Evolutionary conservation across 371 early-diverging fungal genomes (phyloP), one percentile per base, ranked within the genome.

Genomic region (Mortierella sp.): DNA sequence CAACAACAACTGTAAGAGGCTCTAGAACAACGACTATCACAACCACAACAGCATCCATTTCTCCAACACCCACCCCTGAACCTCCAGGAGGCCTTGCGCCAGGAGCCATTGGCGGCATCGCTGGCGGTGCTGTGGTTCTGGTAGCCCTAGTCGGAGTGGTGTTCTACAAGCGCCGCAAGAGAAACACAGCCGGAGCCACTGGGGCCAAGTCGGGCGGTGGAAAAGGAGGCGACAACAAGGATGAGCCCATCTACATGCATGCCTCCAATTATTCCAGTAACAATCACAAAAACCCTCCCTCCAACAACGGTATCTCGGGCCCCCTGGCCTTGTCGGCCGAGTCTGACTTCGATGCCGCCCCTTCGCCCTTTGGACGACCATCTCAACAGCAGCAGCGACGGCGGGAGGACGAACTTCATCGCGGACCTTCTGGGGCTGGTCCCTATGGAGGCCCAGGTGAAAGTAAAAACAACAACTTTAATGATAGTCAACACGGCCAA

Each of bases 101-200:
- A 54, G 91, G 89, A 13, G 90, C 91, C 16, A 88, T 91, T 73
- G 91, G 88, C 34, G 91, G 91, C 54, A 89, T 91, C 75, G 86
- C 87, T 3, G 90, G 89, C 24, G 86, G 82, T 10, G 71, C 81
- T 6, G 82, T 87, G 19, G 86, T 85, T 14, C 72, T 89, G 21
- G 75, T 77, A 1, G 91, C 90, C 59, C 78, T 80, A 24, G 78
- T 87, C 43, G 90, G 88, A 16, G 81, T 88, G 59, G 75, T 91
- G 48, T 73, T 90, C 24, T 81, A 89, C 77, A 83, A 86, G 69
- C 82, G 86, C 26, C 87, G 88, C 21, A 87, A 78, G 72, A 83
- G 88, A 70, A 51, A 69, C 8, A 34, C 48, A 13, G 74, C 54
- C 24, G 71, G 10, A 28, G 61, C 46, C 26, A 43, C 61, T 1